phyloP scores from a whole-genome alignment of 352 stramenopile genomes.

The Phytophthora pseudosyringae region DNA sequence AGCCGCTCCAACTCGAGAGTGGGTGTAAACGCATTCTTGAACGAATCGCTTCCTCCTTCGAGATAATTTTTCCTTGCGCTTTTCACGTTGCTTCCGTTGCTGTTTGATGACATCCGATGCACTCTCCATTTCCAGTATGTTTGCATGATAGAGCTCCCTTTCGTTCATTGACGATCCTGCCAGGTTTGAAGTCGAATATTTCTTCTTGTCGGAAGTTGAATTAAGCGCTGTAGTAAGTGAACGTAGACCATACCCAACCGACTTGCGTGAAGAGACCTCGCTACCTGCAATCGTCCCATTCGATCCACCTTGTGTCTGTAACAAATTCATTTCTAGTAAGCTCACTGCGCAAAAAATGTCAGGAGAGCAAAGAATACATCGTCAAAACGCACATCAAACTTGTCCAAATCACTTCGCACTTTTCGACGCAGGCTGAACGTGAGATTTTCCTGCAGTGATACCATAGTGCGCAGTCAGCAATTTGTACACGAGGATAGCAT shows the following conservation, averaged over 20 bases:
- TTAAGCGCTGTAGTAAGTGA: constrained; percentile 63
- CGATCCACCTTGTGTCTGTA: constrained; percentile 17
- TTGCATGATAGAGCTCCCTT: constrained; percentile 33
- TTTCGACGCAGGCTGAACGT: constrained; percentile 62
- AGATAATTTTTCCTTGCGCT: constrained; percentile 58
- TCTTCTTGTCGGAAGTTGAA: constrained; percentile 33
- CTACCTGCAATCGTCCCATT: background rate
- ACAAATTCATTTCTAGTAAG: constrained; percentile 7
- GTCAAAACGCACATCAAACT: constrained; percentile 56
- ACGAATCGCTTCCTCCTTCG: constrained; percentile 68
- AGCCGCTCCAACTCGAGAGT: constrained; percentile 34
- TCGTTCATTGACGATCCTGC: constrained; percentile 35
- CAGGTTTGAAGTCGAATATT: constrained; percentile 30
- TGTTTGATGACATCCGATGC: constrained; percentile 46
- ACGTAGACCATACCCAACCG: constrained; percentile 66
- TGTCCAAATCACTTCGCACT: constrained; percentile 56
- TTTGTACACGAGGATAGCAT: background rate
- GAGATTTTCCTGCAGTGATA: constrained; percentile 40
- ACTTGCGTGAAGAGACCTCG: constrained; percentile 48
- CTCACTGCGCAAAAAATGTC: background rate
- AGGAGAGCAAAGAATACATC: background rate
- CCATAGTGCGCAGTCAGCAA: background rate
- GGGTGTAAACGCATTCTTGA: constrained; percentile 51
- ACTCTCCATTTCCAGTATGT: constrained; percentile 34
- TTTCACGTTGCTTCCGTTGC: constrained; percentile 55